phyloP scores from a whole-genome alignment of 805 yeast genomes.

The Candida krabiensis region DNA sequence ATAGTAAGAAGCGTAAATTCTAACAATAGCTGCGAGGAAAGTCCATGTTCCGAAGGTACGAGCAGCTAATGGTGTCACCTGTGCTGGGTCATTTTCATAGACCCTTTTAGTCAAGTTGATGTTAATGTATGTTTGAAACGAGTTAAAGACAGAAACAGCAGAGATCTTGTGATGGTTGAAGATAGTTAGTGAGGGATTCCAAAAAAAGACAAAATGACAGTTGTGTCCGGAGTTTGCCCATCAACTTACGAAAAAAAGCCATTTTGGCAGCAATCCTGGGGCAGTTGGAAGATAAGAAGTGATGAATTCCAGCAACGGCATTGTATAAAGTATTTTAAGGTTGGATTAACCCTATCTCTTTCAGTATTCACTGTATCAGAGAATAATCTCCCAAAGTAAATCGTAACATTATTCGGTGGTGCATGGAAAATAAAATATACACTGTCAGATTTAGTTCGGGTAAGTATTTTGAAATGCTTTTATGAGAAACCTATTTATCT shows the following conservation, averaged over 20 bases:
- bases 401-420: too few relatives aligned
- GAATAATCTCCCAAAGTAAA: too few relatives aligned
- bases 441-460: too few relatives aligned
- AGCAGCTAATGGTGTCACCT: slow-evolving; percentile 71
- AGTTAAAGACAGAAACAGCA: slow-evolving; percentile 88
- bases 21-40: slow-evolving; percentile 74
- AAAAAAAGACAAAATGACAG: too few relatives aligned
- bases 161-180: slow-evolving; percentile 51
- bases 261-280: slow-evolving; percentile 69
- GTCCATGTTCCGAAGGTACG: slow-evolving; percentile 99
- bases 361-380: too few relatives aligned
- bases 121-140: slow-evolving; percentile 78
- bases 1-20: slow-evolving; percentile 85
- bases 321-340: too few relatives aligned
- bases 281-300: slow-evolving; percentile 39
- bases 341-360: too few relatives aligned
- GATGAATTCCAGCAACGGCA: slow-evolving; percentile 27
- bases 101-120: slow-evolving; percentile 75
- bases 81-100: slow-evolving; percentile 61
- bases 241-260: slow-evolving; percentile 63
- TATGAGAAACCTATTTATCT: too few relatives aligned
- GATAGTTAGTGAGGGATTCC: slow-evolving; percentile 19
- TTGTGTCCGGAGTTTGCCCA: neutral
- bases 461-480: too few relatives aligned
- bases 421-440: too few relatives aligned